A percentile compares a stretch with the other conserved stretches of the same genome.
Evolutionary conservation across 441 rosid genomes (phyloP).

Genomic region (Melastoma candidum): DNA sequence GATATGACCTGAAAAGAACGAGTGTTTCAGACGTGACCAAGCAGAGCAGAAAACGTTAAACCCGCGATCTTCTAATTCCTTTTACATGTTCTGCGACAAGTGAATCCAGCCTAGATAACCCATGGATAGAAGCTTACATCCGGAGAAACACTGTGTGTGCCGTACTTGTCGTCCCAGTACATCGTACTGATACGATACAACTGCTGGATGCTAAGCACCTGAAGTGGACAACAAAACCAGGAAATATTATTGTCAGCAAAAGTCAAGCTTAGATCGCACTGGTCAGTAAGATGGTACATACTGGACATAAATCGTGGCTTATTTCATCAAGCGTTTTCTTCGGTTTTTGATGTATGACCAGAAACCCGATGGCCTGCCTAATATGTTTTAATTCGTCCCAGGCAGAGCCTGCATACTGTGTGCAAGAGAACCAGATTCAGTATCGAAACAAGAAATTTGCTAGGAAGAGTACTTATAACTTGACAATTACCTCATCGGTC

Average conservation of each 20-base stretch:
- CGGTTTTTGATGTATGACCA: slow-evolving; percentile 94
- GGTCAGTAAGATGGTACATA: slow-evolving; percentile 24
- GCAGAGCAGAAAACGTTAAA: no score
- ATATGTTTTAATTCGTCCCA: slow-evolving; percentile 60
- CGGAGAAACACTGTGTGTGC: slow-evolving; percentile 82
- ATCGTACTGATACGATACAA: slow-evolving; percentile 91
- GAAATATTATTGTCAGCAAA: not conserved
- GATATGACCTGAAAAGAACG: slow-evolving; percentile 55
- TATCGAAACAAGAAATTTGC: not conserved
- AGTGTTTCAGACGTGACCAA: no score
- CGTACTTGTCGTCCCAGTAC: slow-evolving; percentile 99
- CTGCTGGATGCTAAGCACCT: slow-evolving; percentile 97
- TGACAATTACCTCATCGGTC: slow-evolving; percentile 37
- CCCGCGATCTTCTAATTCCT: not conserved
- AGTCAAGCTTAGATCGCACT: not conserved
- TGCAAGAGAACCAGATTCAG: not conserved
- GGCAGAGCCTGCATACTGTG: not conserved
- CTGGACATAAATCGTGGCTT: slow-evolving; percentile 92
- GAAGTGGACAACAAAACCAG: slow-evolving; percentile 9
- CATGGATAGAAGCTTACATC: slow-evolving; percentile 57
- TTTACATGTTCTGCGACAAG: not conserved
- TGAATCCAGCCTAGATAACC: slow-evolving; percentile 15
- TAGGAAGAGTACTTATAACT: not conserved
- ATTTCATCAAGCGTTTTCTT: slow-evolving; percentile 93
- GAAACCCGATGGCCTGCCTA: slow-evolving; percentile 61